Base-by-base conservation (phyloP, 352 stramenopile genomes). In the Poterioochromonas sp. region DNA sequence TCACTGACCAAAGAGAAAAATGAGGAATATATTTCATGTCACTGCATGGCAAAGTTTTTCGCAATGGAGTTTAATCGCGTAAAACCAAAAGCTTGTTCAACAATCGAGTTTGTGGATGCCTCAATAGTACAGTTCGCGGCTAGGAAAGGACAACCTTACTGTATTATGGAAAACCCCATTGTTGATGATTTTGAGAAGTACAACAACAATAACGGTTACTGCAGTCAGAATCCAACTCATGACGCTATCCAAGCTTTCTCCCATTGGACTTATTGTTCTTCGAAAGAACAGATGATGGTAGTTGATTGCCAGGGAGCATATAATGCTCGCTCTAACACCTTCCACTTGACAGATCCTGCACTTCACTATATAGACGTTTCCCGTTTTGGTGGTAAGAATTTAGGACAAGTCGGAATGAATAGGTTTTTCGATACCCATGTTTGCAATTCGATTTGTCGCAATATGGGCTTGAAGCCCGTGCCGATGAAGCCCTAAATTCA, bases 361-460 rank as follows among this genome's bases (percentile, higher is more conserved):
- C 5, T 76, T 40, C 68, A 76, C 39, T 76, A 37, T 40, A 3
- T 26, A 1, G n/a, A 54, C 11, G n/a, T 76, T 39, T n/a, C 54
- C 8, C 68, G 29, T 40, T 76, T 58, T 40, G 68, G 39, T 37
- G 26, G 29, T 20, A 76, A 1, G 8, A 76, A 76, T n/a, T 22
- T 76, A 12, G 68, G 68, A 58, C 1, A 29, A 1, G 29, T 40
- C 8, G 68, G 68, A 22, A 41, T 76, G 8, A 37, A 51, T n/a
- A 5, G 40, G 0, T 76, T 76, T n/a, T 54, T 76, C 40, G 11
- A 40, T 41, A 58, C 68, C 35, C 68, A 76, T 41, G 8, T 40
- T 15, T 76, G 68, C n/a, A 76, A 51, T 41, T 79, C 88, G 87
- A 40, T 20, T 41, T 76, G 68, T 62, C n/a, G 5, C n/a, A n/a